Percentiles rank a stretch among this genome's conserved stretches.
Evolutionary conservation across 805 yeast species (phyloP).

Genomic region (Scheffersomyces spartinae): DNA sequence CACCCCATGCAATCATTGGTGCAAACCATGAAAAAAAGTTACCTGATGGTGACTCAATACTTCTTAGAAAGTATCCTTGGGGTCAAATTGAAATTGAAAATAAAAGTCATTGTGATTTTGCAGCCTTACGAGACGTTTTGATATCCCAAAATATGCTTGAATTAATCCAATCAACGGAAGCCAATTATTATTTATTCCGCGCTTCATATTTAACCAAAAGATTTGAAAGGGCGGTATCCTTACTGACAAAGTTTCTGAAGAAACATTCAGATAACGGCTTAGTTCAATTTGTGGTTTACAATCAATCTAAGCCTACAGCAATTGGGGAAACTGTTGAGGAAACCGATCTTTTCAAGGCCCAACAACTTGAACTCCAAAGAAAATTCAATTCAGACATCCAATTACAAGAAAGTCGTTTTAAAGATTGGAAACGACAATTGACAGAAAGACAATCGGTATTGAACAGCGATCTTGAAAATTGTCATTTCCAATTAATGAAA

Average conservation of each 20-base stretch:
- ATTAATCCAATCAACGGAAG: slow-evolving; percentile 63
- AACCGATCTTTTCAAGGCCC: slow-evolving; percentile 34
- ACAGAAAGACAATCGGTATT: slow-evolving; percentile 42
- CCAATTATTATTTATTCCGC: slow-evolving; percentile 66
- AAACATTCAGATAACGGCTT: slow-evolving; percentile 11
- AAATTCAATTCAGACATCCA: slow-evolving; percentile 32
- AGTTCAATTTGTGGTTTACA: slow-evolving; percentile 26
- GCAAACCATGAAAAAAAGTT: slow-evolving; percentile 14
- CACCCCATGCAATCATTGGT: slow-evolving; percentile 25
- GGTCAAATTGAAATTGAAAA: slow-evolving; percentile 81
- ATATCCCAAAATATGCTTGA: slow-evolving; percentile 68
- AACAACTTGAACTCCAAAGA: slow-evolving; percentile 31
- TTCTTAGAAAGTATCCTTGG: slow-evolving; percentile 77
- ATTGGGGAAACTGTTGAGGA: slow-evolving; percentile 30
- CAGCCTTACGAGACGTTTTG: slow-evolving; percentile 48
- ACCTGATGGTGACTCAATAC: too few relatives aligned
- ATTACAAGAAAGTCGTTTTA: slow-evolving; percentile 44
- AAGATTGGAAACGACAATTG: slow-evolving; percentile 49
- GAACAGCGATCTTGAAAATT: slow-evolving; percentile 40
- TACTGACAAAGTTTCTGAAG: neutral
- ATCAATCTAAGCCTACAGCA: slow-evolving; percentile 18
- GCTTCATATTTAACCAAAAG: slow-evolving; percentile 42
- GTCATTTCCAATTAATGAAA: slow-evolving; percentile 22
- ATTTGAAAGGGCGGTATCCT: slow-evolving; percentile 8
- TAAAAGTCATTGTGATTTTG: slow-evolving; percentile 66